Conservation (phyloP, 2,329 filamentous ascomycete species). For the Pestalotiopsis sp. region DNA sequence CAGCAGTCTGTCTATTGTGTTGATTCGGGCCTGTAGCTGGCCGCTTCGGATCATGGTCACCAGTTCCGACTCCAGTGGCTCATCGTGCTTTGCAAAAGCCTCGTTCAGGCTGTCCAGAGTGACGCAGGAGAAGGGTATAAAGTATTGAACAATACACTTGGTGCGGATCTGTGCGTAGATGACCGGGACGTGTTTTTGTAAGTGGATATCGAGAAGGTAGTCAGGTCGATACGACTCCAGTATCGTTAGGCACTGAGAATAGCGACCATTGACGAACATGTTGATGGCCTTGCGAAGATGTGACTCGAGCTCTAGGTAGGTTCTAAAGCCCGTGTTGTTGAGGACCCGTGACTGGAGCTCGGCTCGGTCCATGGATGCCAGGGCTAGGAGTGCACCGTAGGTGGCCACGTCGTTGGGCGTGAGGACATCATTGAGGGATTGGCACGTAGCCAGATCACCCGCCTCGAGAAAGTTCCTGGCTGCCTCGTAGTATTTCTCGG, state of each 20-base stretch:
- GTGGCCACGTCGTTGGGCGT: conserved; percentile 88
- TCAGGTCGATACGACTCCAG: conserved; percentile 82
- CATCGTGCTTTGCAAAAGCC: conserved; percentile 70
- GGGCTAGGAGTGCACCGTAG: conserved; percentile 87
- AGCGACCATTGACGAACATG: conserved; percentile 89
- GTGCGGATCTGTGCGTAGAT: conserved; percentile 78
- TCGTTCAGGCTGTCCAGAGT: conserved; percentile 77
- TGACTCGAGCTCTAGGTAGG: conserved; percentile 88
- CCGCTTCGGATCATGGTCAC: conserved; percentile 75
- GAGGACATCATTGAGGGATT: conserved; percentile 70
- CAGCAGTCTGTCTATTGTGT: conserved; percentile 80
- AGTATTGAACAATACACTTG: conserved; percentile 93
- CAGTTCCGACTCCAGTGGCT: conserved; percentile 74
- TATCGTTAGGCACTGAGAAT: conserved; percentile 80
- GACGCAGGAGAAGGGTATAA: conserved; percentile 86
- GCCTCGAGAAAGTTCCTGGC: conserved; percentile 71
- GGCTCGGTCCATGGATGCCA: conserved; percentile 84
- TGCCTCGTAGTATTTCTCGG: conserved; percentile 60
- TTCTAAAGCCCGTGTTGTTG: conserved; percentile 79
- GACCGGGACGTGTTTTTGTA: conserved; percentile 71
- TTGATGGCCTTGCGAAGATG: conserved; percentile 90
- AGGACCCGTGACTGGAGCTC: conserved; percentile 78
- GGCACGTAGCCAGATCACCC: conserved; percentile 52
- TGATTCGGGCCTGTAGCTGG: conserved; percentile 77
- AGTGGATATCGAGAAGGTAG: conserved; percentile 87